Conservation (phyloP, 768 basidiomycete species). For the Dacryopinax primogenitus region DNA sequence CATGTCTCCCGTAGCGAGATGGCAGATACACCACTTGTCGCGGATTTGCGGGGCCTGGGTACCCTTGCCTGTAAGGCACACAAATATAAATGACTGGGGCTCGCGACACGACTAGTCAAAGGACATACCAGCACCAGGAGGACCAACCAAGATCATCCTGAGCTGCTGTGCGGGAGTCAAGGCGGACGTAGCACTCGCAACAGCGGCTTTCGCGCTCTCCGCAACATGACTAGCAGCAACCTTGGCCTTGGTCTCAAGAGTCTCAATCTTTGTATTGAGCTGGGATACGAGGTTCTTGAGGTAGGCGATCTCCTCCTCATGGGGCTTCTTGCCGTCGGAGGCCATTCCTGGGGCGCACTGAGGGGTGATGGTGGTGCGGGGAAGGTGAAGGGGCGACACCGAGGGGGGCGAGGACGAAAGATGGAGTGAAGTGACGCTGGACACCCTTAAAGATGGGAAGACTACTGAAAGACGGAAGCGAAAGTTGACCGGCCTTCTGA, state of each 20-base stretch:
- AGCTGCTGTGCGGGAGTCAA: constrained; percentile 60
- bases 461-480: background rate
- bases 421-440: background rate
- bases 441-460: no score
- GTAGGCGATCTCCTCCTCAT: constrained; percentile 69
- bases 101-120: background rate
- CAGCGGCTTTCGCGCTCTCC: constrained; percentile 24
- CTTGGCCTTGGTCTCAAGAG: constrained; percentile 62
- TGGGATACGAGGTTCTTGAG: constrained; percentile 85
- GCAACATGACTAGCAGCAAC: constrained; percentile 26
- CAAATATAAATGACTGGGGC: background rate
- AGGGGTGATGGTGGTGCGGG: constrained; percentile 7
- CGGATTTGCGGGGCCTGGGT: constrained; percentile 93
- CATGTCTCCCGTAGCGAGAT: constrained; percentile 98
- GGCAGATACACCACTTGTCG: constrained; percentile 89
- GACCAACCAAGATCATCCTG: constrained; percentile 85
- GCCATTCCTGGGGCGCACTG: background rate
- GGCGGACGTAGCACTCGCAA: constrained; percentile 6
- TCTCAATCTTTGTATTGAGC: constrained; percentile 76
- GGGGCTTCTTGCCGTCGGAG: background rate
- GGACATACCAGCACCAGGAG: constrained; percentile 83
- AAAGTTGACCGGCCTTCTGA: background rate
- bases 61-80: constrained; percentile 77
- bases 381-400: constrained; percentile 5
- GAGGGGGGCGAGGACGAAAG: background rate